These are phyloP conservation scores for Sclerotinia borealis DNA, from an alignment of 2,329 filamentous ascomycete species.

Conservation along the genomic window DNA sequence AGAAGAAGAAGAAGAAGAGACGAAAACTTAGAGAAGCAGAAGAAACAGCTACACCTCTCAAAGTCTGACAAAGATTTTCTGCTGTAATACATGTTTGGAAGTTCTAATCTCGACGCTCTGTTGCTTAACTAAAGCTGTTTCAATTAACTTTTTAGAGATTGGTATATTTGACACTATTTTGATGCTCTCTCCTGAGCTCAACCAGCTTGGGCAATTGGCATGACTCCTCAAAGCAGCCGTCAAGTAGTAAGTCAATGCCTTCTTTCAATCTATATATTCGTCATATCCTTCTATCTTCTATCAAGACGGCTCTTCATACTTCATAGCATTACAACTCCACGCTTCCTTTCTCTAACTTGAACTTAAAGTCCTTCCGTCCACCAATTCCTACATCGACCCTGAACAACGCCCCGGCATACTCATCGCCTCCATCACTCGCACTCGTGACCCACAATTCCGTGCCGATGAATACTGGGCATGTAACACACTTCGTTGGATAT, in stretches of 20 bases:
- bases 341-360: conserved; percentile 38
- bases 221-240: too few relatives aligned
- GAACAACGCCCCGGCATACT: conserved; percentile 66
- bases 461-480: conserved; percentile 75
- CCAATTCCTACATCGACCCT: conserved; percentile 68
- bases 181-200: not conserved
- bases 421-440: conserved; percentile 59
- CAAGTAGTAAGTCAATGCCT: not conserved
- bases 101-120: not conserved
- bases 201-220: not conserved
- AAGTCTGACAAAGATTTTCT: not conserved
- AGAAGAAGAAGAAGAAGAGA: not conserved
- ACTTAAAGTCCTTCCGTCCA: conserved; percentile 59
- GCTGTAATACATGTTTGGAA: not conserved
- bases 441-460: conserved; percentile 73
- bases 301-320: not conserved
- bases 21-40: too few relatives aligned
- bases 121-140: not conserved
- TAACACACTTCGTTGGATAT: conserved; percentile 72
- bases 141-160: not conserved
- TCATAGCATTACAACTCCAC: not conserved
- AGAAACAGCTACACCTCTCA: not conserved
- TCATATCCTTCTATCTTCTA: not conserved
- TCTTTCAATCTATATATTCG: not conserved
- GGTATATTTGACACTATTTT: not conserved